Evolutionary conservation across 2,329 filamentous ascomycete genomes (phyloP), one percentile per base, ranked within the genome.

Genomic region (Fusarium avenaceum): DNA sequence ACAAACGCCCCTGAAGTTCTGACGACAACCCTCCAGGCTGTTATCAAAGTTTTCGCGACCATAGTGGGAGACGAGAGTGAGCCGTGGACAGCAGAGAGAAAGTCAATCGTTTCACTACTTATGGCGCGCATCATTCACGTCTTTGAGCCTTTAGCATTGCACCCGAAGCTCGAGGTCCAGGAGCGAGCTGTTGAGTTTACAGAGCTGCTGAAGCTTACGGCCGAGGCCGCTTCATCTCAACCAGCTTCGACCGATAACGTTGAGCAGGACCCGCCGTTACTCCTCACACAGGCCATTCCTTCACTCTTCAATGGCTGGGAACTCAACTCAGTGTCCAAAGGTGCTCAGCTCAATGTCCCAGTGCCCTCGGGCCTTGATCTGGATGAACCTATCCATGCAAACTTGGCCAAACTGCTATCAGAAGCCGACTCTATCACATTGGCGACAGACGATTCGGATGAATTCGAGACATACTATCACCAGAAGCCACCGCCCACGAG

Each of bases 141-240:
- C 47, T 82, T 97, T 22, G 94, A 98, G 73, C 87, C 90, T 1
- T 80, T 98, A 17, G 89, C 90, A 1, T 84, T 90, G 40, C 93
- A 98, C 76, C 94, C 95, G 0, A 93, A 90, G 72, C 84, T 99
- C 2, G 96, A 99, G 76, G 94, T 99, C 5, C 96, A 99, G 79
- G 96, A 98, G 78, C 89, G 96, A 57, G 91, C 94, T 4, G 94
- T 97, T 2, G 94, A 97, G 76, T 96, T 97, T 72, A 86, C 94
- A 0, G 96, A 99, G 76, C 84, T 98, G 14, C 87, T 98, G 74
- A 93, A 93, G 60, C 84, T 99, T 44, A 93, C 93, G 3, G 89
- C 90, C 2, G 96, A 99, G 80, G 94, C 95, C 15, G 87, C 88
- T 4, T 86, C 89, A 10, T 89, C 85, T 2, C 91, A 94, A 64